Evolutionary conservation across 1,284 basidiomycete species (phyloP).

Genomic region (Cryptococcus neoformans): DNA sequence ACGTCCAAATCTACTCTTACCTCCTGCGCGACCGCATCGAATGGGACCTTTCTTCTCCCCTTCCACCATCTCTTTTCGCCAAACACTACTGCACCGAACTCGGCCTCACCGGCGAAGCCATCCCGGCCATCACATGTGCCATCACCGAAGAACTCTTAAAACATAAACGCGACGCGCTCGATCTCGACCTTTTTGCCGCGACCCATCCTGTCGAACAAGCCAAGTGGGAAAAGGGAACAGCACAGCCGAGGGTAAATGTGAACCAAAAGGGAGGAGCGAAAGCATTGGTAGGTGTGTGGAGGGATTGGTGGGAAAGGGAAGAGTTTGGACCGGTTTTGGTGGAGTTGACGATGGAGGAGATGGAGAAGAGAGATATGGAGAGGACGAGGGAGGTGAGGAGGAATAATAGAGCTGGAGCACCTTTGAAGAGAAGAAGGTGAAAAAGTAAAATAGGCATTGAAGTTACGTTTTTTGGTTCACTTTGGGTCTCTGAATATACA

Average conservation of each 20-base stretch:
- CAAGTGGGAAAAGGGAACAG: constrained; percentile 64
- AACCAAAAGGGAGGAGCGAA: constrained; percentile 60
- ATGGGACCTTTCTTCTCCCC: constrained; percentile 90
- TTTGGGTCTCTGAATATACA: too few relatives aligned
- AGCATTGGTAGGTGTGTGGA: constrained; percentile 82
- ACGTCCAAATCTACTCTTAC: constrained; percentile 92
- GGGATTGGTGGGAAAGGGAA: constrained; percentile 89
- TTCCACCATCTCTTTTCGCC: constrained; percentile 87
- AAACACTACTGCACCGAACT: constrained; percentile 77
- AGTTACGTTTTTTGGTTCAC: too few relatives aligned
- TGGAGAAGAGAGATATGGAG: constrained; percentile 85
- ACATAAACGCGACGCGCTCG: constrained; percentile 91
- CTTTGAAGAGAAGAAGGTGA: too few relatives aligned
- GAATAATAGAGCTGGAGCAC: not conserved
- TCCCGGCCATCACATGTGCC: constrained; percentile 85
- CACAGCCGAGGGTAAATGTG: constrained; percentile 54
- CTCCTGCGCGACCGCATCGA: constrained; percentile 94
- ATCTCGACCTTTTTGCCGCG: constrained; percentile 79
- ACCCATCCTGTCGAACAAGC: constrained; percentile 52
- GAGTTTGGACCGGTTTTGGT: constrained; percentile 90
- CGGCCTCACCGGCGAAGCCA: constrained; percentile 80
- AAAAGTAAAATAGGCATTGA: too few relatives aligned
- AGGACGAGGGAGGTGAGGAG: constrained; percentile 63
- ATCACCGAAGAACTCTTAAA: constrained; percentile 92
- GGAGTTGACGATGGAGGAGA: constrained; percentile 81